Conservation (phyloP, 139 green algal genomes). For the Closterium sp. region DNA sequence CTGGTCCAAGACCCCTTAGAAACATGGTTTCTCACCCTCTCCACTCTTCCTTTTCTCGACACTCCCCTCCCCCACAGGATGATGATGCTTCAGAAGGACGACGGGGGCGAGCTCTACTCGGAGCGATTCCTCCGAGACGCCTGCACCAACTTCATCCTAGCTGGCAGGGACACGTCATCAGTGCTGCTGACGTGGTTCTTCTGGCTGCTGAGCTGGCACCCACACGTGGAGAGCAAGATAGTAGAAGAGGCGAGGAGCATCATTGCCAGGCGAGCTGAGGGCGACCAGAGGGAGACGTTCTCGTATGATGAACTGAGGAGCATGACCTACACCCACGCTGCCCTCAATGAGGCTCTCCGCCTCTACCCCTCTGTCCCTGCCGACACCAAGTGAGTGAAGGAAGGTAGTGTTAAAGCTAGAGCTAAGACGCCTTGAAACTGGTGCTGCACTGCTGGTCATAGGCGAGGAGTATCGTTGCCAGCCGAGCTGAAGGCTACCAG, state of each 20-base stretch:
- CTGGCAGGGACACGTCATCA: constrained; percentile 35
- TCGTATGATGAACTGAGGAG: neutral
- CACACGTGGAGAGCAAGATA: constrained; percentile 40
- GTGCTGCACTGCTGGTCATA: too few species aligned
- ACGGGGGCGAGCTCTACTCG: neutral
- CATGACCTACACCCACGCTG: neutral
- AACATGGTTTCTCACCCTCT: constrained; percentile 10
- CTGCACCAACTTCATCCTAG: constrained; percentile 45
- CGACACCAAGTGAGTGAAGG: neutral
- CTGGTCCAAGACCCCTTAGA: too few species aligned
- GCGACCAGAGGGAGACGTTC: neutral
- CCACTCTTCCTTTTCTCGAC: neutral
- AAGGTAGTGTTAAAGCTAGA: too few species aligned
- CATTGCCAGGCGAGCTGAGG: neutral
- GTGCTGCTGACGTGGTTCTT: constrained; percentile 45
- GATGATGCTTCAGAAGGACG: constrained; percentile 10
- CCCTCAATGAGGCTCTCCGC: neutral
- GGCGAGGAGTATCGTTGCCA: too few species aligned
- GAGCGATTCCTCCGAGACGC: constrained; percentile 30
- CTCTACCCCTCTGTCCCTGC: neutral
- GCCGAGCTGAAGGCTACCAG: too few species aligned
- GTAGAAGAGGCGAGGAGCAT: constrained; percentile 3
- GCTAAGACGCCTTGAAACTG: too few species aligned
- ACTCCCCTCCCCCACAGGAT: neutral
- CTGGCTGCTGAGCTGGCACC: constrained; percentile 37